Evolutionary conservation across 2,329 filamentous ascomycete genomes (phyloP).

Genomic region (Diaporthe nobilis): DNA sequence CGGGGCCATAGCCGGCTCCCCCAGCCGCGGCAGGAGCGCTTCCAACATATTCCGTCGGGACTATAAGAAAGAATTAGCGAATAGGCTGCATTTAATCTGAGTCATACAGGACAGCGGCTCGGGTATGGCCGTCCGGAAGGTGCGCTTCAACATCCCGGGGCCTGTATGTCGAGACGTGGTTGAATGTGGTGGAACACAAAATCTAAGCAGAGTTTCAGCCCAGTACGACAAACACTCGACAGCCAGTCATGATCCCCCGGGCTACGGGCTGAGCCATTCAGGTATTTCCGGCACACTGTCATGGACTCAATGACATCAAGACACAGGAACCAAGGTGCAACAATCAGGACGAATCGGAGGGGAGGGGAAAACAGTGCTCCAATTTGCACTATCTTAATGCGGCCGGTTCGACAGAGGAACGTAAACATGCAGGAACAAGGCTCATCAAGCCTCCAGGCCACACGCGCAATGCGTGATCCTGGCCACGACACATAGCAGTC

Average conservation of each 20-base stretch:
- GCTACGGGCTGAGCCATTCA: not conserved
- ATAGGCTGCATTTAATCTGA: not conserved
- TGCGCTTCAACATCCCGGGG: not conserved
- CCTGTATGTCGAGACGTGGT: not conserved
- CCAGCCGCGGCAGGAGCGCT: not conserved
- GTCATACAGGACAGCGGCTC: not conserved
- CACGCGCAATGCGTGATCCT: not conserved
- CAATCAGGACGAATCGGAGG: not conserved
- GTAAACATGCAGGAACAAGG: not conserved
- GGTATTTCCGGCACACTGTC: not conserved
- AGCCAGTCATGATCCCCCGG: not conserved
- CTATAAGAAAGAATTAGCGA: not conserved
- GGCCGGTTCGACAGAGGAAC: conserved; percentile 3
- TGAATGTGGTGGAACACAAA: not conserved
- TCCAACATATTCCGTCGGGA: not conserved
- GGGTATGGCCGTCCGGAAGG: not conserved
- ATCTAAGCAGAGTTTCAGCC: not conserved
- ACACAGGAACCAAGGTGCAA: not conserved
- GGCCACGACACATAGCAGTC: not conserved
- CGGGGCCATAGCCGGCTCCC: no score
- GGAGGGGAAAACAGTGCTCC: conserved; percentile 25
- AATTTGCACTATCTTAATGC: conserved; percentile 20
- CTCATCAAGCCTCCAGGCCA: conserved; percentile 3
- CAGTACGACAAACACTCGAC: not conserved
- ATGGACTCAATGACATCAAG: not conserved